A percentile compares a stretch with the other conserved stretches of the same genome.
Evolutionary conservation across 495 filamentous ascomycete genomes (phyloP).

Genomic region (Penicillium egyptiacum): DNA sequence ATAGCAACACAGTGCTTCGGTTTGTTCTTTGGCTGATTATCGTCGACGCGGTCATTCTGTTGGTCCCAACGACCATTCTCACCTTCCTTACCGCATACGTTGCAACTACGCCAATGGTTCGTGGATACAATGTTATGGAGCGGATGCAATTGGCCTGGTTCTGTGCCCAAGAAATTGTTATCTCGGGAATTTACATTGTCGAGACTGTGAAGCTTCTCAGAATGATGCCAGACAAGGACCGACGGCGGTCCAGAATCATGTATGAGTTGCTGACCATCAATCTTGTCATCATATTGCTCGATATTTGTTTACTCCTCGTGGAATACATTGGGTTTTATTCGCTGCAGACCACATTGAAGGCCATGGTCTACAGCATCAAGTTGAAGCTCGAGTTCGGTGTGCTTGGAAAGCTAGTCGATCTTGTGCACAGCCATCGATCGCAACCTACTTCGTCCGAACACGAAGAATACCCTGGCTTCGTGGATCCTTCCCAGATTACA

Average conservation of each 20-base stretch:
- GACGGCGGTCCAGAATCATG: slow-evolving; percentile 44
- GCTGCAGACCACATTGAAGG: slow-evolving; percentile 56
- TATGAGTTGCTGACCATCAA: slow-evolving; percentile 59
- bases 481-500: slow-evolving; percentile 39
- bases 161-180: slow-evolving; percentile 57
- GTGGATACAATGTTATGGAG: slow-evolving; percentile 56
- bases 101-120: slow-evolving; percentile 32
- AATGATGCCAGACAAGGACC: slow-evolving; percentile 41
- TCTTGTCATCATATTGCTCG: slow-evolving; percentile 51
- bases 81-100: slow-evolving; percentile 46
- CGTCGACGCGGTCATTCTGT: slow-evolving; percentile 48
- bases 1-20: slow-evolving; percentile 47
- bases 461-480: slow-evolving; percentile 41
- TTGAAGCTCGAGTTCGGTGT: slow-evolving; percentile 64
- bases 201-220: slow-evolving; percentile 50
- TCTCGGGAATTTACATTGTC: slow-evolving; percentile 57
- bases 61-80: slow-evolving; percentile 54
- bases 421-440: slow-evolving; percentile 35
- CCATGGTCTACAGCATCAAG: slow-evolving; percentile 61
- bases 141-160: slow-evolving; percentile 60
- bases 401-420: slow-evolving; percentile 43
- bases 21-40: slow-evolving; percentile 57
- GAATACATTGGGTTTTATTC: slow-evolving; percentile 55
- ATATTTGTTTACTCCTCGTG: slow-evolving; percentile 54
- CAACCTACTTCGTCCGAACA: slow-evolving; percentile 37